These are phyloP conservation scores for Primulina tabacum DNA, from an alignment of 257 asterid species.

Conservation along the genomic window DNA sequence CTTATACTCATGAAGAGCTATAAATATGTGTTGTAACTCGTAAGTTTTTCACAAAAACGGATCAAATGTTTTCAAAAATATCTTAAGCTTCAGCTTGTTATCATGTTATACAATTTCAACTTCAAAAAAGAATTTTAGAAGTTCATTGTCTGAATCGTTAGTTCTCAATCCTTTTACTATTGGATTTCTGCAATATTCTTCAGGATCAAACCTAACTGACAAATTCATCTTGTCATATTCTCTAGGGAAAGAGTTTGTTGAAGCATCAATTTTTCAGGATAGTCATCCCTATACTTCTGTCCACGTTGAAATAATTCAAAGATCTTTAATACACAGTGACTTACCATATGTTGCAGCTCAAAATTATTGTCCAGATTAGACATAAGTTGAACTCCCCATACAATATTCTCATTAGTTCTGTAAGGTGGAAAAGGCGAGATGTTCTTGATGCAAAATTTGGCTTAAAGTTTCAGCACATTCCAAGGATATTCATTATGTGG, in stretches of 20 bases:
- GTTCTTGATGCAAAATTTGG: not conserved
- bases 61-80: too few species aligned
- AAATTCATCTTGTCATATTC: not conserved
- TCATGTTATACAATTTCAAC: not conserved
- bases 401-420: not conserved
- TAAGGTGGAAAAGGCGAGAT: not conserved
- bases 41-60: not conserved
- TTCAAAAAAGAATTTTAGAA: too few species aligned
- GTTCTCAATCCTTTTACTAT: not conserved
- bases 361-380: not conserved
- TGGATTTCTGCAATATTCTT: not conserved
- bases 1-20: not conserved
- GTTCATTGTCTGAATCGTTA: not conserved
- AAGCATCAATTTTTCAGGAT: too few species aligned
- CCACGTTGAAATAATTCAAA: not conserved
- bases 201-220: not conserved
- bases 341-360: not conserved
- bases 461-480: not conserved
- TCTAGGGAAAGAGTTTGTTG: too few species aligned
- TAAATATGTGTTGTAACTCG: not conserved
- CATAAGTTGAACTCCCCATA: not conserved
- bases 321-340: not conserved
- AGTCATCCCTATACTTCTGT: not conserved
- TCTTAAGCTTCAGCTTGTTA: not conserved
- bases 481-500: not conserved